These are phyloP conservation scores for Effrenium voratum DNA, from an alignment of 73 alveolate genomes.

Conservation along the genomic window DNA sequence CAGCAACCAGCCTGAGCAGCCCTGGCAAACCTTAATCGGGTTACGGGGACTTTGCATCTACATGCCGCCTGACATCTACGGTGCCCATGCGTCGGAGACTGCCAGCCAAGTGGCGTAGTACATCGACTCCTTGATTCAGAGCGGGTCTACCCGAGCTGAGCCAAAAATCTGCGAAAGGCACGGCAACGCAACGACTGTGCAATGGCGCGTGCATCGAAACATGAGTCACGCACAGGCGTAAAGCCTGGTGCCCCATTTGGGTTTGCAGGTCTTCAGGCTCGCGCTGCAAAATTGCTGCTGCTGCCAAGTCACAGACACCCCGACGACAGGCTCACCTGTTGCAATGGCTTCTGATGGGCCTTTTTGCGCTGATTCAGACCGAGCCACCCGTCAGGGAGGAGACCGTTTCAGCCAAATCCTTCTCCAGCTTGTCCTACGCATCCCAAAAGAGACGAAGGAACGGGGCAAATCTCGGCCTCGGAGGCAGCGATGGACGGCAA, in stretches of 20 bases:
- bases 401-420: slow-evolving; percentile 47
- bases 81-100: neutral
- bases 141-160: neutral
- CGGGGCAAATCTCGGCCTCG: neutral
- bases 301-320: slow-evolving; percentile 50
- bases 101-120: slow-evolving; percentile 24
- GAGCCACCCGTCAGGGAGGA: slow-evolving; percentile 43
- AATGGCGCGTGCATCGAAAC: too few relatives aligned
- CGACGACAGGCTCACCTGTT: slow-evolving; percentile 5
- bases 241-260: too few relatives aligned
- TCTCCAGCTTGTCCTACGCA: slow-evolving; percentile 22
- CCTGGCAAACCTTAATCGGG: slow-evolving; percentile 36
- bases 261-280: too few relatives aligned
- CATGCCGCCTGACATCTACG: neutral
- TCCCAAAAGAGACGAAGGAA: neutral
- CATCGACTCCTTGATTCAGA: neutral
- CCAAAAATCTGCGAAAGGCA: neutral
- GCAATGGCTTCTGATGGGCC: neutral
- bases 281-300: too few relatives aligned
- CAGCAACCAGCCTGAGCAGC: slow-evolving; percentile 37
- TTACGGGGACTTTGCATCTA: neutral
- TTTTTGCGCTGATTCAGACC: neutral
- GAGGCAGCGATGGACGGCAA: slow-evolving; percentile 52
- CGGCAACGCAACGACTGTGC: too few relatives aligned
- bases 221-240: too few relatives aligned